These are phyloP conservation scores for Erysimum pusillum DNA, from an alignment of 441 rosid species.

Conservation along the genomic window DNA sequence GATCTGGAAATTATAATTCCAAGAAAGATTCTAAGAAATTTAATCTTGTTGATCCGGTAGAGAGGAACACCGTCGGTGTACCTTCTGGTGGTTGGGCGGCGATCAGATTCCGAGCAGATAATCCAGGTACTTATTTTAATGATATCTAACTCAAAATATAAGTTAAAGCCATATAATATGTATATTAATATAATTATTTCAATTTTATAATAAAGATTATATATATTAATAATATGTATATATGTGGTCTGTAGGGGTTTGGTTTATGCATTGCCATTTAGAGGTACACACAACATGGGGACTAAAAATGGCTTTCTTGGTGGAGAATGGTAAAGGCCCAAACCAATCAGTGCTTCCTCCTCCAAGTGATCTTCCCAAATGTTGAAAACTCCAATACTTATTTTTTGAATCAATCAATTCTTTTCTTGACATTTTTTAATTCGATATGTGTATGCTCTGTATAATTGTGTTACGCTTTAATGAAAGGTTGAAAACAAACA, in stretches of 20 bases:
- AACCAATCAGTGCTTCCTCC: conserved; percentile 64
- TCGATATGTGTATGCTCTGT: conserved; percentile 25
- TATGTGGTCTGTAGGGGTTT: conserved; percentile 46
- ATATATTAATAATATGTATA: background rate
- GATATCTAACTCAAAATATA: background rate
- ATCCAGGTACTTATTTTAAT: conserved; percentile 37
- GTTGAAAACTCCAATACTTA: conserved; percentile 44
- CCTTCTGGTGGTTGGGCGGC: conserved; percentile 54
- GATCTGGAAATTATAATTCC: conserved; percentile 47
- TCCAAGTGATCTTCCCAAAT: conserved; percentile 63
- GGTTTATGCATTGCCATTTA: conserved; percentile 51
- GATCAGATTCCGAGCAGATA: conserved; percentile 50
- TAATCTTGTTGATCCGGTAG: conserved; percentile 50
- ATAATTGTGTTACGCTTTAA: conserved; percentile 19
- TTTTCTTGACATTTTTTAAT: conserved; percentile 24
- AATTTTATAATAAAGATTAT: background rate
- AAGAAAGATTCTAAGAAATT: conserved; percentile 43
- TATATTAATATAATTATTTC: background rate
- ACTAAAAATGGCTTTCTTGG: conserved; percentile 67
- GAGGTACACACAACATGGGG: conserved; percentile 52
- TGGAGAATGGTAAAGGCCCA: conserved; percentile 64
- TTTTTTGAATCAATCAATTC: conserved; percentile 22
- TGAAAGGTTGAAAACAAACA: conserved; percentile 8
- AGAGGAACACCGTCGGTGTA: conserved; percentile 50
- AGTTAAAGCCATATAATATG: background rate